These are phyloP conservation scores for Cyclocybe aegerita DNA, from an alignment of 768 basidiomycete species.

Conservation along the genomic window DNA sequence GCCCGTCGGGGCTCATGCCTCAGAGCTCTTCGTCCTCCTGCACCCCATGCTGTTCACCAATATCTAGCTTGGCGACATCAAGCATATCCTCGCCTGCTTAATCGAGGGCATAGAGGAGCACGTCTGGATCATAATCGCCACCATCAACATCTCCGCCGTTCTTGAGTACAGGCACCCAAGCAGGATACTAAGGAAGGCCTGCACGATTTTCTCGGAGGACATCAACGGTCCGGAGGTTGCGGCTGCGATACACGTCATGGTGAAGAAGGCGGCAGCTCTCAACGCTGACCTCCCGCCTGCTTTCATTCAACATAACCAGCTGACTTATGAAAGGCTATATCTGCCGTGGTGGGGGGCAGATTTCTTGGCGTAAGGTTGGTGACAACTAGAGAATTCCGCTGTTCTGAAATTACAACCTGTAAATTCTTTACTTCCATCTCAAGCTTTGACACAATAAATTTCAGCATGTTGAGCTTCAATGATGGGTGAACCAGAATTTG, in stretches of 20 bases:
- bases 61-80: conserved; percentile 91
- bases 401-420: too few species aligned
- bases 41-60: conserved; percentile 98
- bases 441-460: too few species aligned
- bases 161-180: conserved; percentile 85
- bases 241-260: conserved; percentile 46
- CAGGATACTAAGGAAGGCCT: conserved; percentile 66
- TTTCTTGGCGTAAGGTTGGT: too few species aligned
- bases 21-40: conserved; percentile 86
- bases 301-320: too few species aligned
- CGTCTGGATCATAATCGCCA: conserved; percentile 97
- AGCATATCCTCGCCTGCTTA: conserved; percentile 76
- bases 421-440: too few species aligned
- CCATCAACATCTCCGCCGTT: conserved; percentile 77
- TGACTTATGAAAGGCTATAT: too few species aligned
- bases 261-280: conserved; percentile 42
- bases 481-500: too few species aligned
- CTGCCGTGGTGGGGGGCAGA: too few species aligned
- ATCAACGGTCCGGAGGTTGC: conserved; percentile 28
- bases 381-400: too few species aligned
- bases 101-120: conserved; percentile 79
- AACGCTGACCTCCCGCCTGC: conserved; percentile 54
- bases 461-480: too few species aligned
- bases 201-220: conserved; percentile 46
- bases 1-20: conserved; percentile 74